Evolutionary conservation across 164 flowering plant genomes (phyloP), one percentile per base, ranked within the genome.

Genomic region (Saururus chinensis): DNA sequence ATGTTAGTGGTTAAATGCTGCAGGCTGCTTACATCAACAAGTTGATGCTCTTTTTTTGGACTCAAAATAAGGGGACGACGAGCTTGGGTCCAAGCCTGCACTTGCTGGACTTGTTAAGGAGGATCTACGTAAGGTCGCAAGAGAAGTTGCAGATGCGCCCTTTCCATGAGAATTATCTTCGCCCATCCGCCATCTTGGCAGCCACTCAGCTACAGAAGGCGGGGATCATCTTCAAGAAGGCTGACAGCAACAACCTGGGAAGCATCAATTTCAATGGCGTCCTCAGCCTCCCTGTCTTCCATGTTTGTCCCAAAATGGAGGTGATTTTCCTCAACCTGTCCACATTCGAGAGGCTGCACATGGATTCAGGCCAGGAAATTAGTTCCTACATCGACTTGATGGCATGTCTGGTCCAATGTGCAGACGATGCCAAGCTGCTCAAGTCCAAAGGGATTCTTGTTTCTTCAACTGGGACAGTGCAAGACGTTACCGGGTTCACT

Each of bases 381-480:
- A n/a, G n/a, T n/a, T n/a, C n/a, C n/a, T n/a, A n/a, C n/a, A n/a
- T n/a, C n/a, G n/a, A n/a, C n/a, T n/a, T n/a, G n/a, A n/a, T n/a
- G n/a, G n/a, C n/a, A n/a, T 74, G 74, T 66, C 73, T 83, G 45
- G 76, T 83, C 22, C 84, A 79, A 66, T 69, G 65, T 7, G 71
- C 72, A 0, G 67, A 41, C 59, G 87, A 79, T 30, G 85, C 79
- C 19, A 71, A 60, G 16, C 74, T 74, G 1, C 68, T 76, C 45
- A 75, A 74, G 48, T 63, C 74, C 0, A 40, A 58, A 10, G 80
- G 80, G 26, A 79, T 83, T 56, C 71, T 81, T 17, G 71, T 76
- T 37, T 81, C 75, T 52, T 76, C 75, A 0, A 40, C 77, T 0
- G 84, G 84, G 16, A 79, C 82, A 53, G 78, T 74, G 61, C 72